These are phyloP conservation scores for Bothriochloa decipiens DNA, from an alignment of 176 grass and related monocot species.

Conservation along the genomic window DNA sequence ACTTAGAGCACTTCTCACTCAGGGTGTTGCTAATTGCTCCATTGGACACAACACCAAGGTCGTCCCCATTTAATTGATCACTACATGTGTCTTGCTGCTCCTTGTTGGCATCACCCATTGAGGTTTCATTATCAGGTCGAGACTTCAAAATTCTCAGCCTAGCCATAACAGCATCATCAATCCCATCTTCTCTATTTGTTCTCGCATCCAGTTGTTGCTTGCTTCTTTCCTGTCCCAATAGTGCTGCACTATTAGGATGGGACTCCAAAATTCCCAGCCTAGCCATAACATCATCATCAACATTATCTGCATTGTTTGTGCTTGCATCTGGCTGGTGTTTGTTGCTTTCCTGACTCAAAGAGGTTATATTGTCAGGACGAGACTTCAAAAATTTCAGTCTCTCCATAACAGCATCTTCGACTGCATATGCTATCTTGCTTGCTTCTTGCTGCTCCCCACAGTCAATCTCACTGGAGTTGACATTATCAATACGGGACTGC, in stretches of 20 bases:
- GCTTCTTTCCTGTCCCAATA: slow-evolving; percentile 28
- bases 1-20: neutral
- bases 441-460: slow-evolving; percentile 34
- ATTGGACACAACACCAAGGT: slow-evolving; percentile 35
- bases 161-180: slow-evolving; percentile 46
- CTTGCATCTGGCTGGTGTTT: slow-evolving; percentile 31
- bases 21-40: neutral
- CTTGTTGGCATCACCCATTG: slow-evolving; percentile 6
- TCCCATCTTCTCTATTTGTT: slow-evolving; percentile 5
- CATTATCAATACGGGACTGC: slow-evolving; percentile 23
- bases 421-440: slow-evolving; percentile 31
- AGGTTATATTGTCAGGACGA: slow-evolving; percentile 23
- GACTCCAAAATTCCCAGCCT: slow-evolving; percentile 46
- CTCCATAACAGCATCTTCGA: slow-evolving; percentile 56
- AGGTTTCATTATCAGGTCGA: slow-evolving; percentile 24
- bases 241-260: slow-evolving; percentile 5
- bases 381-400: slow-evolving; percentile 53
- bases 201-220: slow-evolving; percentile 12
- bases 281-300: slow-evolving; percentile 39
- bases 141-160: slow-evolving; percentile 48
- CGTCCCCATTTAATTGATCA: slow-evolving; percentile 18
- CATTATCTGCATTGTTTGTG: slow-evolving; percentile 31
- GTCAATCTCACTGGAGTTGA: slow-evolving; percentile 2
- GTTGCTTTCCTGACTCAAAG: slow-evolving; percentile 4
- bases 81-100: slow-evolving; percentile 5